A percentile compares a stretch with the other conserved stretches of the same genome.
These are phyloP conservation scores for Komagataella mondaviorum DNA, from an alignment of 805 yeast species.

Conservation along the genomic window DNA sequence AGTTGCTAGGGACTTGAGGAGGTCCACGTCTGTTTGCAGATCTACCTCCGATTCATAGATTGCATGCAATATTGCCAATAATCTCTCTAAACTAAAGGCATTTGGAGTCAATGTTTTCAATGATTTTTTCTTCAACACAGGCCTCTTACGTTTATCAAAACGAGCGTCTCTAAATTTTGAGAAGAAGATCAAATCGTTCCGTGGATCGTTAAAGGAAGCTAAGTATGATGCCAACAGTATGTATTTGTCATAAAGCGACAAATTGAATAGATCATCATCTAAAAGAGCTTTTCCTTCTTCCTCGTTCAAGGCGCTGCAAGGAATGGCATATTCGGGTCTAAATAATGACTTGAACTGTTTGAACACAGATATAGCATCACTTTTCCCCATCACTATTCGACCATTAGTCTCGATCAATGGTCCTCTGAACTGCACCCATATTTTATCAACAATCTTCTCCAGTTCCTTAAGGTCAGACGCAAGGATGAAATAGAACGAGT, in stretches of 20 bases:
- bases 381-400: neutral
- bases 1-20: constrained; percentile 23
- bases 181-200: constrained; percentile 55
- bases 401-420: neutral
- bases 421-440: neutral
- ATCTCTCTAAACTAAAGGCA: constrained; percentile 63
- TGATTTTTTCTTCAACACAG: constrained; percentile 13
- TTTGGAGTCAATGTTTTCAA: constrained; percentile 56
- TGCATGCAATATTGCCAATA: constrained; percentile 68
- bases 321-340: neutral
- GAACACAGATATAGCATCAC: neutral
- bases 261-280: neutral
- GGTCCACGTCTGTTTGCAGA: constrained; percentile 19
- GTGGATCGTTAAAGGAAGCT: constrained; percentile 65
- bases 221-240: constrained; percentile 72
- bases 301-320: neutral
- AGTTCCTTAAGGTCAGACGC: neutral
- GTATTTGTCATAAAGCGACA: constrained; percentile 14
- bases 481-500: neutral
- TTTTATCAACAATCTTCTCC: neutral
- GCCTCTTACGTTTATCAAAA: constrained; percentile 22
- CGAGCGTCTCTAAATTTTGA: constrained; percentile 44
- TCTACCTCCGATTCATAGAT: constrained; percentile 34
- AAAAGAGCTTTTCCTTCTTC: neutral
- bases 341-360: neutral